Evolutionary conservation across 2,329 filamentous ascomycete genomes (phyloP), one percentile per base, ranked within the genome.

Genomic region (Calonectria pseudoreteaudii): DNA sequence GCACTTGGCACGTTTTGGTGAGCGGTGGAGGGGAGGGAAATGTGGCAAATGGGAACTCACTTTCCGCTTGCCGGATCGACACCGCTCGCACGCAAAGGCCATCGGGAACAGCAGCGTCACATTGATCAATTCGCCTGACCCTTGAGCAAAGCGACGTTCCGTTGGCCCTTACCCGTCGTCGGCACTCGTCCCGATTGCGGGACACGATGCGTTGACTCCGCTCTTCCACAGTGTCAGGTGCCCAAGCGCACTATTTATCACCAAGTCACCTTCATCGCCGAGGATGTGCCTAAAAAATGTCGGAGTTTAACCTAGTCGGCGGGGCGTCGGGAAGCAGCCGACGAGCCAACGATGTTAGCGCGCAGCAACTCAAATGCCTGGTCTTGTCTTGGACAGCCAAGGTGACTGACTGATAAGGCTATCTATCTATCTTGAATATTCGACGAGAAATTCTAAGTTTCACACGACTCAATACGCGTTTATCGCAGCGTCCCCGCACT

Each of bases 1-100:
- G 23, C 56, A 62, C 56, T 62, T 62, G 34, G 23, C n/a, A 30
- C 18, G 23, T 28, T 23, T 41, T 9, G 36, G 56, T 62, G 38
- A 26, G 38, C 13, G 36, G 36, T 2, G 3, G 26, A 28, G 4
- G 56, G 8, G 56, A 62, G 56, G 8, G 56, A 62, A 41, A 5
- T 18, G 56, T 5, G 23, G 34, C 34, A 20, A 31, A 3, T 26
- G 3, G 38, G 26, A 62, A 28, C 56, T 62, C 56, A 62, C 56
- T 16, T 62, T 62, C 34, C 56, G 56, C 23, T 62, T 62, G 34
- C 56, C 36, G 8, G 56, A 62, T 41, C 56, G 56, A 38, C 56
- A 62, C n/a, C 56, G 56, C 36, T 62, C 56, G 34, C 56, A 62
- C 6, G 56, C 56, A 62, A 62, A 62, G 8, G 56, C 56, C 56